phyloP scores from a whole-genome alignment of 2,329 filamentous ascomycete genomes.

The Blastomyces gilchristii region DNA sequence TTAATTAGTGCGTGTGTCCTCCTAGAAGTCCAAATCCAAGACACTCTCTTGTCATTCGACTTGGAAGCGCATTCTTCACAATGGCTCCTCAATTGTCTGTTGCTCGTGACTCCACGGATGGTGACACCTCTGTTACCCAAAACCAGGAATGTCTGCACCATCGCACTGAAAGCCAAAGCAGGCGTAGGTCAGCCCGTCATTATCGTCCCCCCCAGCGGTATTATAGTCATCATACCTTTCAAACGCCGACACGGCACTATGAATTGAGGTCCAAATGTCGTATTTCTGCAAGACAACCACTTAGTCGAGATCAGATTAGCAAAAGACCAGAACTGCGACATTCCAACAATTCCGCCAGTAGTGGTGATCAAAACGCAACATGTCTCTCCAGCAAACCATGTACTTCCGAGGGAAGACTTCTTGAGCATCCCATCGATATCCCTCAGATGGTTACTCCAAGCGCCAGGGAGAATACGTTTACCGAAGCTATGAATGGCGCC shows the following conservation, averaged over 20 bases:
- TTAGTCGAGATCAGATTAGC: not conserved
- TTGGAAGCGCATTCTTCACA: not conserved
- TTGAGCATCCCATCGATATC: not conserved
- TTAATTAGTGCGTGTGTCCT: not conserved
- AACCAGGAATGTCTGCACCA: not conserved
- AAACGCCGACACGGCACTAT: not conserved
- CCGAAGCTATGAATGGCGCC: slow-evolving; percentile 13
- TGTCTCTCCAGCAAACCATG: not conserved
- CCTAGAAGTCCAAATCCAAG: not conserved
- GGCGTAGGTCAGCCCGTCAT: not conserved
- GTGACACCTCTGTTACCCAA: not conserved
- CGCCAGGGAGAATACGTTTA: slow-evolving; percentile 11
- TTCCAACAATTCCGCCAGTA: not conserved
- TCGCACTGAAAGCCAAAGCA: not conserved
- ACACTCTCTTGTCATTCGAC: not conserved
- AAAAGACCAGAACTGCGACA: not conserved
- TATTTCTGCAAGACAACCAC: not conserved
- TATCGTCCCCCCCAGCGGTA: not conserved
- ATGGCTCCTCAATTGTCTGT: not conserved
- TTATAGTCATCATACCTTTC: not conserved
- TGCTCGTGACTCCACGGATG: not conserved
- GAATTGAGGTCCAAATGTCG: not conserved
- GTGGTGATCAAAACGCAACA: not conserved
- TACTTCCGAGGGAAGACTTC: not conserved
- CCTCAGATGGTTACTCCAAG: slow-evolving; percentile 8